Evolutionary conservation across 345 rosid genomes (phyloP).

Genomic region (Trapa incisa): DNA sequence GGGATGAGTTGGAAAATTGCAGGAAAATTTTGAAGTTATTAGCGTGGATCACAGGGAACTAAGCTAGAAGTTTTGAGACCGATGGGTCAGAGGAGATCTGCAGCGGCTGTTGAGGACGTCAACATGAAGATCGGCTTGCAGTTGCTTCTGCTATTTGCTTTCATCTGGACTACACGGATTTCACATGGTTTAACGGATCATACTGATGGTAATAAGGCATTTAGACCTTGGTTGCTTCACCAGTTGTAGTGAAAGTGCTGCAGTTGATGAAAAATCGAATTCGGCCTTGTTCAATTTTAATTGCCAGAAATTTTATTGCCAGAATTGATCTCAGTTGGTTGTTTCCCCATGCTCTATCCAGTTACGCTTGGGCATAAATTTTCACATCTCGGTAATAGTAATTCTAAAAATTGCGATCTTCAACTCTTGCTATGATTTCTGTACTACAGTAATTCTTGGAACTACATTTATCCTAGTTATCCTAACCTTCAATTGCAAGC

Average conservation of each 20-base stretch:
- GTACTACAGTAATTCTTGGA: neutral
- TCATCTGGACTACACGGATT: constrained; percentile 37
- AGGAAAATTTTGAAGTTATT: neutral
- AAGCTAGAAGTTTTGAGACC: constrained; percentile 12
- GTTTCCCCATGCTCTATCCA: neutral
- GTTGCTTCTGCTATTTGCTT: constrained; percentile 32
- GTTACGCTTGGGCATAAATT: neutral
- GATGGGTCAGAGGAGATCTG: constrained; percentile 24
- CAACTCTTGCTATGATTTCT: neutral
- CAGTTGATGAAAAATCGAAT: neutral
- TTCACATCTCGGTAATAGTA: neutral
- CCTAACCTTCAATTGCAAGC: neutral
- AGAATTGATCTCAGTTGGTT: neutral
- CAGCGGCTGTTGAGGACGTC: constrained; percentile 27
- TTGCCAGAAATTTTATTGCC: neutral
- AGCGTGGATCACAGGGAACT: constrained; percentile 8
- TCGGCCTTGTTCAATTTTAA: neutral
- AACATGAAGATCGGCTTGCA: constrained; percentile 37
- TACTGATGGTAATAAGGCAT: constrained; percentile 45
- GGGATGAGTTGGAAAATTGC: constrained; percentile 5
- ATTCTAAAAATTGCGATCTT: neutral
- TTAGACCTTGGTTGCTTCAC: neutral
- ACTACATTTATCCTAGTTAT: neutral
- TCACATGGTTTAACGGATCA: constrained; percentile 56
- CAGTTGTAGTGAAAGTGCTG: neutral